Percentiles rank a stretch among this genome's conserved stretches.
phyloP scores from a whole-genome alignment of 139 green algal species.

The Chlamydomonas sp. region DNA sequence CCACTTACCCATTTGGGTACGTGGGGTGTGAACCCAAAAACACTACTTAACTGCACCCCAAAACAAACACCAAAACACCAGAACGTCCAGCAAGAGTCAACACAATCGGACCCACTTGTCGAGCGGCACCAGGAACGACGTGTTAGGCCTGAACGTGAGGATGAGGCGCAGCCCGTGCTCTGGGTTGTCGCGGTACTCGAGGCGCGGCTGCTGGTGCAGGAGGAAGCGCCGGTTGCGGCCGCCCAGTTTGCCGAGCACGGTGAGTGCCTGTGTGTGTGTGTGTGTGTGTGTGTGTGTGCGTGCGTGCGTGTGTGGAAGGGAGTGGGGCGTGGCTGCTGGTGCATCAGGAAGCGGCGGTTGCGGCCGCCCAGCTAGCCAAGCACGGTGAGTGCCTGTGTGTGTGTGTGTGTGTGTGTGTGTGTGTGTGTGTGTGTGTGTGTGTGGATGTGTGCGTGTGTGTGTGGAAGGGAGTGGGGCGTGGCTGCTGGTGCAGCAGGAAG shows the following conservation, averaged over 20 bases:
- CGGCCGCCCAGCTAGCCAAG: slow-evolving; percentile 94
- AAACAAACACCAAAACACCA: not conserved
- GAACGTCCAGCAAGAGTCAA: not conserved
- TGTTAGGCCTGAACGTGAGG: slow-evolving; percentile 81
- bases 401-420: slow-evolving; percentile 29
- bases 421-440: slow-evolving; percentile 19
- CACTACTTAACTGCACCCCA: not conserved
- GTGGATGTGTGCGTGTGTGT: too few species aligned
- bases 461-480: too few species aligned
- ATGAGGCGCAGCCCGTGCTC: slow-evolving; percentile 94
- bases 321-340: not conserved
- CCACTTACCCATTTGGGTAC: too few species aligned
- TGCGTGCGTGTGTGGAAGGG: too few species aligned
- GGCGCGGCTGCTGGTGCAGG: not conserved
- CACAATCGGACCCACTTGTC: slow-evolving; percentile 20
- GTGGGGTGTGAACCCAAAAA: not conserved
- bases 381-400: slow-evolving; percentile 45
- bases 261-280: slow-evolving; percentile 9
- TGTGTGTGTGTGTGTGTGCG: slow-evolving; percentile 32
- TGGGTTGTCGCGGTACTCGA: slow-evolving; percentile 60
- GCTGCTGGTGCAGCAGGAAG: too few species aligned
- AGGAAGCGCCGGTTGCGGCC: slow-evolving; percentile 85
- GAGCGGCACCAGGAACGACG: slow-evolving; percentile 84
- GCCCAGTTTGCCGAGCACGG: slow-evolving; percentile 94
- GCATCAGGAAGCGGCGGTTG: slow-evolving; percentile 71